Base-by-base conservation (phyloP, 805 yeast species). In the Blastobotrys americana region DNA sequence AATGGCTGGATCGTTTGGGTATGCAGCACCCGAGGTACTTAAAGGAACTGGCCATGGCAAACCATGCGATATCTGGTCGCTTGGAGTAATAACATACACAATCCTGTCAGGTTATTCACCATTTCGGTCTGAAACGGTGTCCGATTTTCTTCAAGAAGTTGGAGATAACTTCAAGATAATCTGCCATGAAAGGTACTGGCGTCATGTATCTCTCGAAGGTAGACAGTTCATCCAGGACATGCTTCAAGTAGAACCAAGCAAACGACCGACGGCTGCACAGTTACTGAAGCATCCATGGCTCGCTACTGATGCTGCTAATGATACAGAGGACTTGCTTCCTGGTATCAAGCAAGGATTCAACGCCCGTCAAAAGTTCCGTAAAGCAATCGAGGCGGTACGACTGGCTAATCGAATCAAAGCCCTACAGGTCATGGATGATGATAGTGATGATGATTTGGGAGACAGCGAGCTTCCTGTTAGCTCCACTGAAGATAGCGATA, bases 1-100 rank as follows among this genome's bases (percentile, higher is more conserved):
- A 18, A 80, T 84, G 35, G 95, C 96, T 0, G 97, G 97, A 1
- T 84, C 96, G 1, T 80, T 86, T 64, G 97, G 98, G 1, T 90
- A 90, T 62, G 96, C 95, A 27, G 97, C 97, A 0, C 98, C 98
- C 0, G 98, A 90, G 59, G 88, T 90, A 5, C 73, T 90, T 33
- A 66, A 79, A 35, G 80, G 84, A 13, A 69, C 72, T 34, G 97
- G 96, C 5, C 97, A 90, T 65, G 95, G 96, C 34, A 86, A 84
- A 57, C 90, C 96, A 1, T 90, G 96, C 66, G 98, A 90, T 62
- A 76, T 90, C 44, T 90, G 98, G 98, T 84, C 95, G 1, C 60
- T 90, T 34, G 98, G 98, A 28, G 95, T 90, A 5, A 86, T 90
- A 37, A 78, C 96, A 0, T 93, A 87, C 63, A 89, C 97, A 0